Conservation (phyloP, 768 basidiomycete genomes). For the Amanita pallidorosea region DNA sequence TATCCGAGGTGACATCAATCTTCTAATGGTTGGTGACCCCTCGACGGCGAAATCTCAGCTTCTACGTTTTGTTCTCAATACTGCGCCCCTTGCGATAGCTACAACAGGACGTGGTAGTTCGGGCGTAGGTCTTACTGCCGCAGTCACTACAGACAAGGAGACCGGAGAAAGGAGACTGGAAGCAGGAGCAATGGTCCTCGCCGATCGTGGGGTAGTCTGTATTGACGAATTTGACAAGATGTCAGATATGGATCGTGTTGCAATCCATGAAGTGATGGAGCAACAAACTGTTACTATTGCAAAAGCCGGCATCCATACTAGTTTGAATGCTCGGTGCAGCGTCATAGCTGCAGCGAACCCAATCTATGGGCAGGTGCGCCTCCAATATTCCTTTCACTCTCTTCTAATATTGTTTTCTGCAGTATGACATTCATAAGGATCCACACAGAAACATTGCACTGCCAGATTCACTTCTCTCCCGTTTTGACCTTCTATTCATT, state of each 20-base stretch:
- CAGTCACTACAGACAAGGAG: conserved; percentile 96
- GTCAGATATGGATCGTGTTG: conserved; percentile 97
- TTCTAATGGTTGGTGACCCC: conserved; percentile 99
- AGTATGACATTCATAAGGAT: conserved; percentile 99
- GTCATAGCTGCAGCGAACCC: conserved; percentile 98
- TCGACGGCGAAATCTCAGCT: conserved; percentile 98
- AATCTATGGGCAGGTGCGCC: conserved; percentile 83
- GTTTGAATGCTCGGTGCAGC: conserved; percentile 93
- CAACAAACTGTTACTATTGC: conserved; percentile 99
- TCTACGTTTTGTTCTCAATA: conserved; percentile 90
- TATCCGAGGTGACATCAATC: conserved; percentile 98
- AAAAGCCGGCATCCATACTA: conserved; percentile 98
- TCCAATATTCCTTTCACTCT: conserved; percentile 3
- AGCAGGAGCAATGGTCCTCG: conserved; percentile 99
- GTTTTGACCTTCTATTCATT: conserved; percentile 97
- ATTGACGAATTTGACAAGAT: conserved; percentile 99
- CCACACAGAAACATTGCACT: conserved; percentile 98
- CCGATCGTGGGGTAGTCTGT: conserved; percentile 97
- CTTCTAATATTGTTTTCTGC: conserved; percentile 8
- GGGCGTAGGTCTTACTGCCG: conserved; percentile 98
- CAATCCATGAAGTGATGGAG: conserved; percentile 99
- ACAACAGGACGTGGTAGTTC: conserved; percentile 97
- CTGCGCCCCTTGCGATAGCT: conserved; percentile 94
- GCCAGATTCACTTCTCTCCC: conserved; percentile 93
- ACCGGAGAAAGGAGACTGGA: conserved; percentile 95